phyloP scores from a whole-genome alignment of 2,329 filamentous ascomycete genomes.

The Xylariaceae sp. region DNA sequence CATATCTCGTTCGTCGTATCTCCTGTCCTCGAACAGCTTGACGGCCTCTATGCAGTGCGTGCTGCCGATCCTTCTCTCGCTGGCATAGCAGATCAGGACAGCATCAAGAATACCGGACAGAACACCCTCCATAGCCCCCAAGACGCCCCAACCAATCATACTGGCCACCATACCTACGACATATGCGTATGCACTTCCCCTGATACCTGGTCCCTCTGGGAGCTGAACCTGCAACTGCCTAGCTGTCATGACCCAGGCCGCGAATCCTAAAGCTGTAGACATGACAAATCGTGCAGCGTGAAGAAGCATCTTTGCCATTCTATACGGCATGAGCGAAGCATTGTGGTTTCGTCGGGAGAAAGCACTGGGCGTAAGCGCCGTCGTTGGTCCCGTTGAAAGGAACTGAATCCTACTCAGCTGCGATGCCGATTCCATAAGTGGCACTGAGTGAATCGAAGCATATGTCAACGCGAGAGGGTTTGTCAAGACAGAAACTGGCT shows the following conservation, averaged over 20 bases:
- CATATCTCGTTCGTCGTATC: conserved; percentile 29
- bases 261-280: conserved; percentile 84
- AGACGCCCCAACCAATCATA: conserved; percentile 89
- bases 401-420: conserved; percentile 80
- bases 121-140: conserved; percentile 87
- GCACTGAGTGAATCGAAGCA: conserved; percentile 86
- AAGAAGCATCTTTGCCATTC: conserved; percentile 84
- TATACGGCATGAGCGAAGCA: conserved; percentile 71
- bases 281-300: conserved; percentile 90
- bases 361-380: conserved; percentile 58
- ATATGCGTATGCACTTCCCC: conserved; percentile 89
- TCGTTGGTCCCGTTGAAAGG: conserved; percentile 70
- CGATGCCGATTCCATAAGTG: conserved; percentile 71
- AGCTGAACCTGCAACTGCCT: conserved; percentile 64
- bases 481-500: conserved; percentile 78
- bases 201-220: conserved; percentile 50
- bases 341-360: conserved; percentile 40
- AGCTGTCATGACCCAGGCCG: conserved; percentile 93
- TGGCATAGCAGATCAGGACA: conserved; percentile 89
- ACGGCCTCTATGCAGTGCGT: conserved; percentile 91
- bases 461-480: conserved; percentile 92
- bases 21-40: conserved; percentile 71
- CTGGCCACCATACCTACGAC: conserved; percentile 88
- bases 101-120: conserved; percentile 84
- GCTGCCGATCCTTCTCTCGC: conserved; percentile 68